Evolutionary conservation across 2,329 filamentous ascomycete species (phyloP), one percentile per base, ranked within the genome.

Genomic region (Podosphaera fusca): DNA sequence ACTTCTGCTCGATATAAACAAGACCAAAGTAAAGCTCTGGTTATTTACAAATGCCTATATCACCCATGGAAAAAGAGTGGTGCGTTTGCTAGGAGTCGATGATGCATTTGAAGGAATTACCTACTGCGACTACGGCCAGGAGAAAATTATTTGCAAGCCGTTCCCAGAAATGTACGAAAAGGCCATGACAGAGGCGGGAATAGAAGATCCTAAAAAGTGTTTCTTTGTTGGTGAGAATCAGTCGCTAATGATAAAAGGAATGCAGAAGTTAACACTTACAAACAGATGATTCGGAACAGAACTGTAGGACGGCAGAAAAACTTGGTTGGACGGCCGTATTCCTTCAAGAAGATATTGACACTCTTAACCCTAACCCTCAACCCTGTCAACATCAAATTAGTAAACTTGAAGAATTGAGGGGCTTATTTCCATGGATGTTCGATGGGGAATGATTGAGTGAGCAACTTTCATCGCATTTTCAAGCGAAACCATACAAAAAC

Each of bases 11-110:
- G 85, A 89, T 62, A 81, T 98, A 56, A 89, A 98, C 70, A 82
- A 70, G 59, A 78, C 73, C 65, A 94, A 94, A 68, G 85, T 95
- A 61, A 87, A 81, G 61, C 73, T 88, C 35, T 98, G 94, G 92
- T 79, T 98, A 1, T 84, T 98, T 65, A 98, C 94, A 1, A 98
- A 98, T 66, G 92, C 94, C 30, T 95, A 98, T 65, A 74, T 94
- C 61, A 96, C 76, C 38, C 92, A 98, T 66, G 92, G 81, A 36
- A 82, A 79, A 65, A 74, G 88, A 47, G 92, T 98, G 0, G 80
- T 95, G 10, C 80, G 76, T 59, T 72, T 98, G 29, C 74, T 98
- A 1, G 82, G 78, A 1, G 74, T 98, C 31, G 88, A 94, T 1
- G 87, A 95, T 67, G 72, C 90, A 33, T 98, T 98, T 66, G 90